Evolutionary conservation across 2,329 filamentous ascomycete species (phyloP), one percentile per base, ranked within the genome.

Genomic region (Paracamarosporium sp.): DNA sequence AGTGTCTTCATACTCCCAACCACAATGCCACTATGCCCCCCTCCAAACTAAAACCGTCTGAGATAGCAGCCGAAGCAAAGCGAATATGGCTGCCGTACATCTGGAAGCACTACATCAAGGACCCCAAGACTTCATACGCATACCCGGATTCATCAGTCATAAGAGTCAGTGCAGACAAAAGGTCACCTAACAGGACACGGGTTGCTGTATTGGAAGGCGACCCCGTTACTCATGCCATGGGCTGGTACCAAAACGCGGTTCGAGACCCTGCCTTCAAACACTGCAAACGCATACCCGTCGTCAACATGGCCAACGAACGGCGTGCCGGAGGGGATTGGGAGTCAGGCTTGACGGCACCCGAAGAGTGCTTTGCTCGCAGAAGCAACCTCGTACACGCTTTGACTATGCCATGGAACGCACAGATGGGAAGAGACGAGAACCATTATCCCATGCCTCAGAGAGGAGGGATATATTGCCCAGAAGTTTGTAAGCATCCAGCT

Each of bases 291-390:
- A 83, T 91, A 54, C 87, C 88, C 0, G 88, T 91, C 57, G 85
- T 92, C 60, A 91, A 89, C 64, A 85, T 87, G 54, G 90, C 90
- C 46, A 91, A 93, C 76, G 90, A 93, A 72, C 90, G 89, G 70
- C 83, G 89, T 35, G 84, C 90, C 0, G 90, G 90, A 9, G 90
- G 90, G n/a, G 90, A 93, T 71, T 93, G 90, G 90, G 90, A 92
- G 66, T 89, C 80, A 33, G 85, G 84, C 9, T 78, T 85, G 12
- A 81, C 85, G 64, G 86, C 86, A 30, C 87, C 87, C 51, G 88
- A 90, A 78, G 90, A 93, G 75, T 88, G 88, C 63, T 83, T 93
- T 35, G 91, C 90, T 68, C 84, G 90, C 59, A 83, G 90, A 65
- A 91, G 89, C 78, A 92, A 89, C 62, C 83, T 93, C 31, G 88